These are phyloP conservation scores for Chaetothyriales sp. DNA, from an alignment of 2,329 filamentous ascomycete species.

Conservation along the genomic window DNA sequence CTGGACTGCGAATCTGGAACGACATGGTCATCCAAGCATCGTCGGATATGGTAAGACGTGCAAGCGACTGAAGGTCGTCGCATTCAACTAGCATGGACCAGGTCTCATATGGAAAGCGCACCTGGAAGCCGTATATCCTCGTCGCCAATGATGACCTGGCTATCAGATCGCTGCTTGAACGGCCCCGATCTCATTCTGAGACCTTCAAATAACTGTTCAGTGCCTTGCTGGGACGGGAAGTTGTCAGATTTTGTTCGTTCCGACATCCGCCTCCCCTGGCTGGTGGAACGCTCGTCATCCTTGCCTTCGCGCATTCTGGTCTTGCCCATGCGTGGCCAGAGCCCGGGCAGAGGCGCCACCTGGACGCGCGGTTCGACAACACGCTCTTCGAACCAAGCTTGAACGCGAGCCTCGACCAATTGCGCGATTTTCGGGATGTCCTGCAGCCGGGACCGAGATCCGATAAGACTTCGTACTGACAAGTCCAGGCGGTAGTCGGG, in stretches of 20 bases:
- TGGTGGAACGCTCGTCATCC: constrained; percentile 14
- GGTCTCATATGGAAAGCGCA: not conserved
- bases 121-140: constrained; percentile 7
- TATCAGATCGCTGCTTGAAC: constrained; percentile 7
- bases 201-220: constrained; percentile 13
- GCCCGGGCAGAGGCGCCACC: constrained; percentile 47
- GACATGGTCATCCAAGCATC: constrained; percentile 4
- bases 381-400: constrained; percentile 55
- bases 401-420: constrained; percentile 49
- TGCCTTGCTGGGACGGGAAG: constrained; percentile 17
- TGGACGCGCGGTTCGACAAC: constrained; percentile 54
- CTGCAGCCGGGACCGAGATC: constrained; percentile 48
- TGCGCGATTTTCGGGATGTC: constrained; percentile 56
- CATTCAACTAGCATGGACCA: not conserved
- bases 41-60: not conserved
- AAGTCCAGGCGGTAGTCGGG: constrained; percentile 52
- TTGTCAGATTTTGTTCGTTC: constrained; percentile 11
- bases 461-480: constrained; percentile 50
- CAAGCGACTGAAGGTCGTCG: not conserved
- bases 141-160: constrained; percentile 12
- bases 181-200: constrained; percentile 6
- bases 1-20: constrained; percentile 4
- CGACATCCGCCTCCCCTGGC: constrained; percentile 4
- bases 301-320: constrained; percentile 32
- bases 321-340: constrained; percentile 47